phyloP scores from a whole-genome alignment of 2,329 filamentous ascomycete species.

The Colletotrichum shisoi region DNA sequence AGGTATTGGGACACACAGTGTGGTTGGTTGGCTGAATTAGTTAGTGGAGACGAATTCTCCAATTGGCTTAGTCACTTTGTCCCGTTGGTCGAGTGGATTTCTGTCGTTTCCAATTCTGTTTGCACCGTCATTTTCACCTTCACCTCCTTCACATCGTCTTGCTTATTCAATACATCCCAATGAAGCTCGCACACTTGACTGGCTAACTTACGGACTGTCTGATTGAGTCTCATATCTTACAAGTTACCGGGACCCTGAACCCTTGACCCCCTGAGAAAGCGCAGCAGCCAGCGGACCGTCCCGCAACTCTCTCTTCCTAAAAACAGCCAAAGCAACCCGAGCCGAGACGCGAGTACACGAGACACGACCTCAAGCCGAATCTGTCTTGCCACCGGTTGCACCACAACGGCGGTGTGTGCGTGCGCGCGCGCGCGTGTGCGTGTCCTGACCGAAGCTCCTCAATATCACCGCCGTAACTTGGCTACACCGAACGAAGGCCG shows the following conservation, averaged over 20 bases:
- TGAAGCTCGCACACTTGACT: background rate
- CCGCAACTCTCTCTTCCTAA: background rate
- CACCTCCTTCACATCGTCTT: background rate
- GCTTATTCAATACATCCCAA: background rate
- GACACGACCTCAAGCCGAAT: conserved; percentile 6
- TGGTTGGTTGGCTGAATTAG: conserved; percentile 11
- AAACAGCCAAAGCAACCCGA: conserved; percentile 9
- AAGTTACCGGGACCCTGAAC: no score
- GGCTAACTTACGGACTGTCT: background rate
- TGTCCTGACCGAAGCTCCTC: no score
- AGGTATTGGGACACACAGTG: background rate
- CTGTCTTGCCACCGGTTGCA: conserved; percentile 18
- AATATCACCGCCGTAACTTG: conserved; percentile 10
- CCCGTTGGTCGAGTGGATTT: background rate
- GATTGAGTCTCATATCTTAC: background rate
- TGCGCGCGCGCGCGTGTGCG: background rate
- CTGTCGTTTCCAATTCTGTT: conserved; percentile 27
- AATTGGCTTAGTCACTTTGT: conserved; percentile 18
- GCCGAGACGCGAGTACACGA: conserved; percentile 24
- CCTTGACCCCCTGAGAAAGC: background rate
- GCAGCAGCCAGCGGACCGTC: background rate
- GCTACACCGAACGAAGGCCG: conserved; percentile 18
- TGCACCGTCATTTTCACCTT: conserved; percentile 14
- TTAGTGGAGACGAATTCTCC: background rate
- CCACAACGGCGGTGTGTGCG: conserved; percentile 27